phyloP scores from a whole-genome alignment of 2,329 filamentous ascomycete species.

The Exophiala sideris region DNA sequence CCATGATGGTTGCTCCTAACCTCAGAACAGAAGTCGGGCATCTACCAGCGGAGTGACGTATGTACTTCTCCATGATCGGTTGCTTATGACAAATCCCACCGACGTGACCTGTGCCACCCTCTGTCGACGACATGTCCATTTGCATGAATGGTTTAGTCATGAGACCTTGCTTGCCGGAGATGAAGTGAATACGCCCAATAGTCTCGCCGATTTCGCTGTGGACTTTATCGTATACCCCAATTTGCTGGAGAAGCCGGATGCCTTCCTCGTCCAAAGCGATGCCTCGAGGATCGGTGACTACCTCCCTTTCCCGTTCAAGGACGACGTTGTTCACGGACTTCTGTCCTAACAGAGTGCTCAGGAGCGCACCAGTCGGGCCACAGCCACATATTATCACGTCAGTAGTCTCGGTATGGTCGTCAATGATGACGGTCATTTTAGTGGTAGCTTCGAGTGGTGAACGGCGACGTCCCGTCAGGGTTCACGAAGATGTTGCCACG shows the following conservation, averaged over 20 bases:
- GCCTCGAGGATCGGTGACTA: constrained; percentile 34
- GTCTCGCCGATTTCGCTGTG: constrained; percentile 30
- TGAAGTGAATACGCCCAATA: constrained; percentile 29
- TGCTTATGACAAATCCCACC: constrained; percentile 34
- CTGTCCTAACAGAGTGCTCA: constrained; percentile 31
- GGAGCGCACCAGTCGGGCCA: constrained; percentile 34
- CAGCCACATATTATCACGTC: constrained; percentile 36
- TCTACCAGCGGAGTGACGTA: constrained; percentile 16
- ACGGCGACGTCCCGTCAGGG: too few species aligned
- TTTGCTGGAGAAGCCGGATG: constrained; percentile 32
- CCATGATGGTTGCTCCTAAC: constrained; percentile 21
- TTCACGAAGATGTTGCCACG: too few species aligned
- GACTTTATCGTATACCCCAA: constrained; percentile 31
- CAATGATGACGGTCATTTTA: not conserved
- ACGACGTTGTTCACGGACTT: constrained; percentile 30
- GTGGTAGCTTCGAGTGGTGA: too few species aligned
- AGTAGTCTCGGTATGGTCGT: constrained; percentile 13
- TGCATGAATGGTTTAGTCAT: constrained; percentile 28
- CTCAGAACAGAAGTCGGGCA: constrained; percentile 20
- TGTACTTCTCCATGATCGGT: constrained; percentile 30
- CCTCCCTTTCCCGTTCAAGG: constrained; percentile 32
- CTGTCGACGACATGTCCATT: constrained; percentile 29
- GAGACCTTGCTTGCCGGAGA: constrained; percentile 27
- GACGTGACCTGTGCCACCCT: constrained; percentile 32
- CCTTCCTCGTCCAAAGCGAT: constrained; percentile 37